Conservation (phyloP, 805 yeast genomes). For the Yamadazyma paraphyllophila region DNA sequence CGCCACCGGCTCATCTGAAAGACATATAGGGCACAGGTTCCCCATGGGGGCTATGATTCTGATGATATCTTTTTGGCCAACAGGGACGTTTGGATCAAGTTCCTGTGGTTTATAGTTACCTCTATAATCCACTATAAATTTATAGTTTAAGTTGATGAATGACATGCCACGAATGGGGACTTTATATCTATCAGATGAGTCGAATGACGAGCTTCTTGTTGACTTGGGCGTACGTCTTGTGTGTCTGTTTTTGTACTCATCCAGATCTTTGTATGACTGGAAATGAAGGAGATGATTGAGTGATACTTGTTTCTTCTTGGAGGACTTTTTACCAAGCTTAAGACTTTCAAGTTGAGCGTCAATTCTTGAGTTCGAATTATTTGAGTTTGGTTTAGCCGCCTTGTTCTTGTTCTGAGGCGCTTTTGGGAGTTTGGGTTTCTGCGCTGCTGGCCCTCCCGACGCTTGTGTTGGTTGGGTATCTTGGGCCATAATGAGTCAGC, state of each 20-base stretch:
- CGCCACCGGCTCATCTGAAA: conserved; percentile 79
- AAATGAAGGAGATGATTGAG: conserved; percentile 67
- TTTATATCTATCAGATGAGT: conserved; percentile 17
- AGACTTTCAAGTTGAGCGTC: not conserved
- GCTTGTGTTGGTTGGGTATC: too few species aligned
- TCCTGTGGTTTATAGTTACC: conserved; percentile 56
- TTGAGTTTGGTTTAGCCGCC: not conserved
- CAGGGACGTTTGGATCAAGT: conserved; percentile 72
- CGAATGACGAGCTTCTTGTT: conserved; percentile 6
- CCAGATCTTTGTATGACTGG: conserved; percentile 40
- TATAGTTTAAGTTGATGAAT: conserved; percentile 79
- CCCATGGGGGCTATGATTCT: conserved; percentile 75
- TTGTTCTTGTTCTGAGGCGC: not conserved
- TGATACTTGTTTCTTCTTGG: conserved; percentile 11
- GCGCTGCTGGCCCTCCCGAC: too few species aligned
- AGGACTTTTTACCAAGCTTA: conserved; percentile 2
- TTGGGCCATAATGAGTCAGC: too few species aligned
- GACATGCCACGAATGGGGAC: conserved; percentile 60
- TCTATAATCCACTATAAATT: conserved; percentile 72
- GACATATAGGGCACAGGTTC: conserved; percentile 89
- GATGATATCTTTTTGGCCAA: conserved; percentile 58
- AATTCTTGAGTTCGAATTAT: not conserved
- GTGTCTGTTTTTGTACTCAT: conserved; percentile 27
- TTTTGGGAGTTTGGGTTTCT: too few species aligned
- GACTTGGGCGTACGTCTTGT: conserved; percentile 11